Base-by-base conservation (phyloP, 371 early-diverging fungal species). In the Coemansia sp. region DNA sequence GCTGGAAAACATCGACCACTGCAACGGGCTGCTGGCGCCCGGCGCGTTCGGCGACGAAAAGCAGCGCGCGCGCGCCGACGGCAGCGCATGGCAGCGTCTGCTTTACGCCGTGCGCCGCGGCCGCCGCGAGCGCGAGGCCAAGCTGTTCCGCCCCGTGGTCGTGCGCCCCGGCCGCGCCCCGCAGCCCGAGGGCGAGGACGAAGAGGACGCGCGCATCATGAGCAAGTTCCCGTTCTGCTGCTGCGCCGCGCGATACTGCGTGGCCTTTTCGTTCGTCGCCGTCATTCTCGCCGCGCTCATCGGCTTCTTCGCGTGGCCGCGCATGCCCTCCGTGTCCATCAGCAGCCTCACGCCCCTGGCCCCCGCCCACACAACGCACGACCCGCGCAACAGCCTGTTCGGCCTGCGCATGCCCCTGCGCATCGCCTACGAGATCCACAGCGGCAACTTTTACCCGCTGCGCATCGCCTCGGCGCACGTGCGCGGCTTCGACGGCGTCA, bases 381-480 rank as follows among this genome's bases (percentile, higher is more conserved):
- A 68, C 61, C 36, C 40, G 1, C 44, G 36, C 4, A 12, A 40
- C n/a, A 72, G 49, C 54, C 24, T 32, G 29, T 72, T 44, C 31
- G 72, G 72, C 1, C 18, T 72, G 33, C 38, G 34, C 2, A 72
- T 72, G 72, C 69, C 72, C 2, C 31, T 72, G 55, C 51, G 64
- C 38, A 46, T 72, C 32, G 68, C 54, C 12, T 72, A 72, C 42
- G 72, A 63, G 52, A 68, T 72, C 7, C 69, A 68, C 40, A 72
- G 72, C 55, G 72, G 72, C 38, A 72, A 68, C 33, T 72, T 72
- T 18, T 72, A 72, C 24, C 69, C 69, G 4, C 46, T 72, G 44
- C 11, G 10, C 1, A 72, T 72, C n/a, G 24, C 46, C 16, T 7
- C 32, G 4, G 56, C 60, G 4, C 60, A 46, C 6, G 72, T 72